Percentiles rank a stretch among this genome's conserved stretches.
These are phyloP conservation scores for Mycena vitilis DNA, from an alignment of 768 basidiomycete genomes.

Conservation along the genomic window DNA sequence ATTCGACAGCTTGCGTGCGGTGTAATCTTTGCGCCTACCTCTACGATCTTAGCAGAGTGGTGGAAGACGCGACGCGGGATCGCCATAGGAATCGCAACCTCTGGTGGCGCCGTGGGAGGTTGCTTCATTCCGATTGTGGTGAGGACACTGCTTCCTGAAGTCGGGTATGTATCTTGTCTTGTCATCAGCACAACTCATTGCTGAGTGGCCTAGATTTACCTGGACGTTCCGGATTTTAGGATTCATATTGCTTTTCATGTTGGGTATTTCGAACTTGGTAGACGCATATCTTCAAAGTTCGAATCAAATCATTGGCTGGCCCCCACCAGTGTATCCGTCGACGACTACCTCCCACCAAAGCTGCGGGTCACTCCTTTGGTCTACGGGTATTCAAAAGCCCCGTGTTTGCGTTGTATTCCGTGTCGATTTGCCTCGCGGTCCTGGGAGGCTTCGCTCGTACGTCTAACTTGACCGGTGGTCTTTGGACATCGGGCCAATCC, in stretches of 20 bases:
- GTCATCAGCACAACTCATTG: background rate
- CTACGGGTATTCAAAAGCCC: background rate
- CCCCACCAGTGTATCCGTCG: background rate
- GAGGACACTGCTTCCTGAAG: background rate
- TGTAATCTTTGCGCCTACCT: background rate
- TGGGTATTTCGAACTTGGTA: constrained; percentile 3
- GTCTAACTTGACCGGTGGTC: no score
- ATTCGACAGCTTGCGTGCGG: constrained; percentile 4
- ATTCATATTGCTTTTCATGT: constrained; percentile 4
- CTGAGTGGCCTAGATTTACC: background rate
- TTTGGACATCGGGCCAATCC: no score
- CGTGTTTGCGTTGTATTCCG: background rate
- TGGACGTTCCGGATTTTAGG: constrained; percentile 10
- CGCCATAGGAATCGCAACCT: background rate
- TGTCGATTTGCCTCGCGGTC: no score
- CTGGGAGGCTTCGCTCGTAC: background rate
- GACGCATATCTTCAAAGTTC: no score
- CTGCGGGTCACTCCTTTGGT: background rate
- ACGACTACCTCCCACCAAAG: background rate
- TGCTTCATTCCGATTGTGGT: constrained; percentile 5
- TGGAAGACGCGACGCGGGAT: constrained; percentile 3
- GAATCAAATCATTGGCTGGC: no score
- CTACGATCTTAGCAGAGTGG: background rate
- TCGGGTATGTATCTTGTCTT: background rate
- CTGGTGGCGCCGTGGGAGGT: background rate